A percentile compares a stretch with the other conserved stretches of the same genome.
Evolutionary conservation across 768 basidiomycete genomes (phyloP).

Genomic region (Rhodotorula sphaerocarpa): DNA sequence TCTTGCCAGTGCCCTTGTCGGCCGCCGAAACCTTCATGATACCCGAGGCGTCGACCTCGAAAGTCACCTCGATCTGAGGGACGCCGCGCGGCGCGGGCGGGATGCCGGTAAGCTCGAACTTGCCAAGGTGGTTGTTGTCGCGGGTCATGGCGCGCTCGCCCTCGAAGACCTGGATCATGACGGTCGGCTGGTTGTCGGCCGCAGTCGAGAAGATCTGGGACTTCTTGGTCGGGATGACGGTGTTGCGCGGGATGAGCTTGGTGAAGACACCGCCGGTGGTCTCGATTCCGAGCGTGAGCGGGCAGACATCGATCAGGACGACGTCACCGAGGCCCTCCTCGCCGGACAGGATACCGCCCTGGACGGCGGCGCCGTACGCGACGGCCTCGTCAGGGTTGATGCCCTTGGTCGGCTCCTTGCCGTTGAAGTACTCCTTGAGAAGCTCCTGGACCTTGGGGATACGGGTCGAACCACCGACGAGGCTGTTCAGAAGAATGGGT

Average conservation of each 20-base stretch:
- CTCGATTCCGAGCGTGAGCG: conserved; percentile 89
- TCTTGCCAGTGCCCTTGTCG: conserved; percentile 83
- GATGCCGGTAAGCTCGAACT: conserved; percentile 67
- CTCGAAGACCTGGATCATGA: conserved; percentile 94
- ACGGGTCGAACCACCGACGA: conserved; percentile 96
- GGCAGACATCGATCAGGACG: conserved; percentile 92
- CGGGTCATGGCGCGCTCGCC: conserved; percentile 94
- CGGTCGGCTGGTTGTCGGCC: conserved; percentile 60
- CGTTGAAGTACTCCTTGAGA: conserved; percentile 91
- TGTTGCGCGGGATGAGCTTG: conserved; percentile 94
- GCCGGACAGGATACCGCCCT: conserved; percentile 95
- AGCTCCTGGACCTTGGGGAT: conserved; percentile 99
- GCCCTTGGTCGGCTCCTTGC: conserved; percentile 93
- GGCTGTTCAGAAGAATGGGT: conserved; percentile 51
- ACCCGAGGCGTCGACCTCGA: conserved; percentile 60
- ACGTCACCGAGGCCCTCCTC: conserved; percentile 82
- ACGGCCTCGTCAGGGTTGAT: conserved; percentile 99
- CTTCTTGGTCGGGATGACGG: conserved; percentile 96
- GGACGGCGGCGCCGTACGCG: conserved; percentile 96
- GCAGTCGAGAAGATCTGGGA: conserved; percentile 61
- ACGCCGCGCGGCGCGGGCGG: conserved; percentile 93
- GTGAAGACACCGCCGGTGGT: conserved; percentile 91
- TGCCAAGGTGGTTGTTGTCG: conserved; percentile 94
- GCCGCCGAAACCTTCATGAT: conserved; percentile 88
- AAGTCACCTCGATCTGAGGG: conserved; percentile 93